Evolutionary conservation across 169 alveolate species (phyloP).

Genomic region (Theileria orientalis): DNA sequence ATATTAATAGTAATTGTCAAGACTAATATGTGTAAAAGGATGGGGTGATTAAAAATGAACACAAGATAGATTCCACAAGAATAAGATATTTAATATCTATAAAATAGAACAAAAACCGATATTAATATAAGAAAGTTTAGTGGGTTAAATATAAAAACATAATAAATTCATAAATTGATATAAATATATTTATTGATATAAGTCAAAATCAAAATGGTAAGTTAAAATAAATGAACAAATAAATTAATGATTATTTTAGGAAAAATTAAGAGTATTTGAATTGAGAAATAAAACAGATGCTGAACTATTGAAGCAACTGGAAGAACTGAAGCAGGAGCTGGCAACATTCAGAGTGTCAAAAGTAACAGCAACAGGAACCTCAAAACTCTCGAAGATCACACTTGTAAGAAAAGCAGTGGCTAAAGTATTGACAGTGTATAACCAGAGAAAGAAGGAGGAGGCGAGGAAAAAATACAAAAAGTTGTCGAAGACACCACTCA

Average conservation of each 20-base stretch:
- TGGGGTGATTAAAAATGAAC: too few species aligned
- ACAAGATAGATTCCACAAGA: too few species aligned
- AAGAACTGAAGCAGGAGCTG: constrained; percentile 87
- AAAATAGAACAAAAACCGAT: too few species aligned
- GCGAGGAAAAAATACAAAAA: constrained; percentile 80
- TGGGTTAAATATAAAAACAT: too few species aligned
- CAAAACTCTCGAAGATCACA: constrained; percentile 85
- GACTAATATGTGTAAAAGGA: too few species aligned
- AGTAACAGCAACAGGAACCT: constrained; percentile 88
- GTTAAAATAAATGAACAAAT: neutral
- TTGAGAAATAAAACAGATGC: constrained; percentile 85
- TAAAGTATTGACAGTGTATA: constrained; percentile 89
- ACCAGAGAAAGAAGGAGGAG: constrained; percentile 85
- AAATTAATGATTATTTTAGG: constrained; percentile 53
- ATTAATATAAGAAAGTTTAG: too few species aligned
- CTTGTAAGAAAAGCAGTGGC: constrained; percentile 90
- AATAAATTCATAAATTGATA: too few species aligned
- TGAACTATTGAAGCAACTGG: constrained; percentile 86
- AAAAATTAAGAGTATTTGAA: constrained; percentile 81
- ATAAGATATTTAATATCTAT: too few species aligned
- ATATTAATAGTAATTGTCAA: too few species aligned
- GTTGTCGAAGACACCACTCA: constrained; percentile 82
- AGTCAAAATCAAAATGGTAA: too few species aligned
- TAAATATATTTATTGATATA: too few species aligned
- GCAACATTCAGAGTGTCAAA: constrained; percentile 87